Evolutionary conservation across 306 rosid species (phyloP).

Genomic region (Purshia tridentata): DNA sequence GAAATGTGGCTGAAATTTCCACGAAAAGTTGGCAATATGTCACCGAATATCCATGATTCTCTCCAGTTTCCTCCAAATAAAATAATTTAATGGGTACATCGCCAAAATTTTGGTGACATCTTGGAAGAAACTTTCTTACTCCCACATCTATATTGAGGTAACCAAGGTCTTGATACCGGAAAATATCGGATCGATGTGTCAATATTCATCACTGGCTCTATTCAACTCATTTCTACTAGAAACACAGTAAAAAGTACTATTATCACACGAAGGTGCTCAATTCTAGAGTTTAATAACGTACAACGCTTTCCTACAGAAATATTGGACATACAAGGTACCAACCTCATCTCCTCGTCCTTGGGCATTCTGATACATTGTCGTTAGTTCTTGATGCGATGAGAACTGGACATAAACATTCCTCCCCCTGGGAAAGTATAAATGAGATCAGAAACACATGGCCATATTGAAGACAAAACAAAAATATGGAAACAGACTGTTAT

Average conservation of each 20-base stretch:
- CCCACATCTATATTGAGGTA: no score
- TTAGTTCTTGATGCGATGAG: slow-evolving; percentile 95
- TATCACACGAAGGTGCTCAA: background rate
- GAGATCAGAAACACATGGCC: slow-evolving; percentile 9
- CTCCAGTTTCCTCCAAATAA: no score
- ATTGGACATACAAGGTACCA: slow-evolving; percentile 34
- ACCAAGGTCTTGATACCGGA: no score
- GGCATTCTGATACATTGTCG: slow-evolving; percentile 82
- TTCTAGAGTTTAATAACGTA: slow-evolving; percentile 7
- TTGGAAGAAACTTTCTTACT: no score
- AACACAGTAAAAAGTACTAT: background rate
- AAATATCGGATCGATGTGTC: no score
- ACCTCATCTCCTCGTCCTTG: slow-evolving; percentile 99
- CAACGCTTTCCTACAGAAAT: slow-evolving; percentile 7
- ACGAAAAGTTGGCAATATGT: no score
- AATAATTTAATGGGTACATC: no score
- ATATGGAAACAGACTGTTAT: background rate
- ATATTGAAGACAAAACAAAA: slow-evolving; percentile 12
- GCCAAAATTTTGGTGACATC: no score
- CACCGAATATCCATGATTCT: no score
- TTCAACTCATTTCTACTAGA: background rate
- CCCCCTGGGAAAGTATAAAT: slow-evolving; percentile 57
- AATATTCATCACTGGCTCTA: background rate
- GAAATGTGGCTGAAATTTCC: no score
- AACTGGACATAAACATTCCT: slow-evolving; percentile 98